Conservation (phyloP, 2,329 filamentous ascomycete species). For the Pseudopithomyces chartarum region DNA sequence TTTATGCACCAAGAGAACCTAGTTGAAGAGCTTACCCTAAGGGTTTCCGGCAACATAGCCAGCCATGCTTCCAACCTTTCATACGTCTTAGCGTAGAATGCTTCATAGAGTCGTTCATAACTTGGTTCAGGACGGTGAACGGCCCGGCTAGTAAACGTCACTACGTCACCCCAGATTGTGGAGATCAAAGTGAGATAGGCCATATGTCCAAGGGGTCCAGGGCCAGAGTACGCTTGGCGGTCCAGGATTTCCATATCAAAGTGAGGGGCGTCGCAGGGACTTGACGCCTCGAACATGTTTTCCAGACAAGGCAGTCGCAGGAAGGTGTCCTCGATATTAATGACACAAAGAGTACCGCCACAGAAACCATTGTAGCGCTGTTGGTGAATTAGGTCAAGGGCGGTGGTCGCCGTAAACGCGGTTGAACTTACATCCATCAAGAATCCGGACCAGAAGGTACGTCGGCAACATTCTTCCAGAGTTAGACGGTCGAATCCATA, state of each 20-base stretch:
- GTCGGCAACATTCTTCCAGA: constrained; percentile 68
- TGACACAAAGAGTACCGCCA: constrained; percentile 55
- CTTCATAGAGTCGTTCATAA: constrained; percentile 55
- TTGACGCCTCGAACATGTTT: constrained; percentile 65
- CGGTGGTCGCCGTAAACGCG: constrained; percentile 34
- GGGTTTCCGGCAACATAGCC: constrained; percentile 58
- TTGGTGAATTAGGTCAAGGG: constrained; percentile 34
- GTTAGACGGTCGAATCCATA: constrained; percentile 63
- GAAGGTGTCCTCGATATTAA: constrained; percentile 69
- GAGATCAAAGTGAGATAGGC: constrained; percentile 67
- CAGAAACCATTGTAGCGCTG: constrained; percentile 65
- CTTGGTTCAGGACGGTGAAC: constrained; percentile 50
- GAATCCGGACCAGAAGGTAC: constrained; percentile 75
- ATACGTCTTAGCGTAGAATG: constrained; percentile 59
- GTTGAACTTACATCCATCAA: constrained; percentile 65
- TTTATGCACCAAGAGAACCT: background rate
- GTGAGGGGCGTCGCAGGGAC: constrained; percentile 61
- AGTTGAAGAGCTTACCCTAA: constrained; percentile 38
- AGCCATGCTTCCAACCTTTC: constrained; percentile 64
- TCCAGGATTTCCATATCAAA: constrained; percentile 61
- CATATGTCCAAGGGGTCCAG: constrained; percentile 54
- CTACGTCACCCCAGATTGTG: constrained; percentile 69
- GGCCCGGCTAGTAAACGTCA: constrained; percentile 62
- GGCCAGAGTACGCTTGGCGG: constrained; percentile 34
- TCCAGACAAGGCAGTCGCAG: constrained; percentile 68